Evolutionary conservation across 495 filamentous ascomycete species (phyloP).

Genomic region (Podospora anserina): DNA sequence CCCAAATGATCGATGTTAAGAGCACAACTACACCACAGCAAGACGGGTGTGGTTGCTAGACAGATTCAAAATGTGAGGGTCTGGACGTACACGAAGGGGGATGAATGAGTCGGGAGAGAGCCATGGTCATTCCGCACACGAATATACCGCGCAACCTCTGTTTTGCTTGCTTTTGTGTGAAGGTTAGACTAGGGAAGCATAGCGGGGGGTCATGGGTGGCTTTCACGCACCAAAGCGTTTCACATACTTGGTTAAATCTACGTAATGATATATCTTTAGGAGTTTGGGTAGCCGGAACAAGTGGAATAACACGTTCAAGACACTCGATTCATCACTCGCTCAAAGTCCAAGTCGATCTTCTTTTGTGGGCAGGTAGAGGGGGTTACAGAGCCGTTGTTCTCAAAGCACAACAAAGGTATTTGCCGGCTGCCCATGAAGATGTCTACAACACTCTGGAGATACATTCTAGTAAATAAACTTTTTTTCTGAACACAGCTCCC

Average conservation of each 20-base stretch:
- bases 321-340: not conserved
- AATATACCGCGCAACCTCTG: not conserved
- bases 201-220: not conserved
- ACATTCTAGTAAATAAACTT: not conserved
- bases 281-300: not conserved
- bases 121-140: not conserved
- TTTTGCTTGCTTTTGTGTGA: not conserved
- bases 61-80: not conserved
- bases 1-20: constrained; percentile 91
- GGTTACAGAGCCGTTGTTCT: not conserved
- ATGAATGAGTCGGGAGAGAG: not conserved
- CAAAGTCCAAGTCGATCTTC: not conserved
- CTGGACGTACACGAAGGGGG: constrained; percentile 4
- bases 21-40: constrained; percentile 71
- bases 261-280: constrained; percentile 6
- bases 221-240: constrained; percentile 10
- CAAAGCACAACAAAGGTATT: not conserved
- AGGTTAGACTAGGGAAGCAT: not conserved
- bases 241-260: constrained; percentile 9
- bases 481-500: constrained; percentile 12
- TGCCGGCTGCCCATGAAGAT: not conserved
- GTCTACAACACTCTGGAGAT: not conserved
- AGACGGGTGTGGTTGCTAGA: constrained; percentile 78
- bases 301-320: not conserved
- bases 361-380: no score